Evolutionary conservation across 352 stramenopile species (phyloP).

Genomic region (Pythium chondricola): DNA sequence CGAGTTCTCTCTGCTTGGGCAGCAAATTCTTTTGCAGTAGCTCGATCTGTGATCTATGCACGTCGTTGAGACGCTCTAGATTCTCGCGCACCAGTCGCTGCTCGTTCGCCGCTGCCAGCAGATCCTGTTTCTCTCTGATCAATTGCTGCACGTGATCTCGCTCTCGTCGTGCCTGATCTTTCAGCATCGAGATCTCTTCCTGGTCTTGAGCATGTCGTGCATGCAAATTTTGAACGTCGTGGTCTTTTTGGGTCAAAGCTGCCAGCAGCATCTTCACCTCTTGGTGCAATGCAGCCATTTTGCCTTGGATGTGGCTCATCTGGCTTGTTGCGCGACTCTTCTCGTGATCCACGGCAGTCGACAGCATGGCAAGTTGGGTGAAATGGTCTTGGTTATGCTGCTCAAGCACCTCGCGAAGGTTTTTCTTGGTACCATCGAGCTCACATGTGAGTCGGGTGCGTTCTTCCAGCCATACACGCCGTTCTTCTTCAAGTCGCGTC

Average conservation of each 20-base stretch:
- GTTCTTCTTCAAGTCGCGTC: not conserved
- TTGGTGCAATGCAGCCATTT: slow-evolving; percentile 48
- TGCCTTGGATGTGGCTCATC: slow-evolving; percentile 38
- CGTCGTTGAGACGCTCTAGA: slow-evolving; percentile 56
- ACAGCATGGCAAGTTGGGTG: slow-evolving; percentile 45
- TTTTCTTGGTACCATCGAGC: slow-evolving; percentile 29
- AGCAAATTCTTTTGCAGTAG: slow-evolving; percentile 63
- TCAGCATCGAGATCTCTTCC: slow-evolving; percentile 26
- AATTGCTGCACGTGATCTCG: slow-evolving; percentile 19
- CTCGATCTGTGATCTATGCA: slow-evolving; percentile 69
- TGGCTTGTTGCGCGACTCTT: slow-evolving; percentile 34
- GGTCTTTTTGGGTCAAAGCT: slow-evolving; percentile 53
- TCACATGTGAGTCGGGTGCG: slow-evolving; percentile 21
- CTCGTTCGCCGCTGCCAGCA: slow-evolving; percentile 20
- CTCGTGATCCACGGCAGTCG: slow-evolving; percentile 33
- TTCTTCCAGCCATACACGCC: slow-evolving; percentile 6
- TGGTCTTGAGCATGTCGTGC: slow-evolving; percentile 22
- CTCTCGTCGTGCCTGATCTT: slow-evolving; percentile 35
- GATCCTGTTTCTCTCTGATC: slow-evolving; percentile 39
- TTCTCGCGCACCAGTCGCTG: slow-evolving; percentile 41
- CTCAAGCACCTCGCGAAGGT: slow-evolving; percentile 41
- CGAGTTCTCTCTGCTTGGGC: slow-evolving; percentile 56
- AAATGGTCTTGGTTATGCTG: slow-evolving; percentile 67
- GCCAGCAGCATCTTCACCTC: slow-evolving; percentile 67
- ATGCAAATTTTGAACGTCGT: slow-evolving; percentile 31